A percentile compares a stretch with the other conserved stretches of the same genome.
These are phyloP conservation scores for Alisma plantagoaquatica DNA, from an alignment of 106 monocot species.

Conservation along the genomic window DNA sequence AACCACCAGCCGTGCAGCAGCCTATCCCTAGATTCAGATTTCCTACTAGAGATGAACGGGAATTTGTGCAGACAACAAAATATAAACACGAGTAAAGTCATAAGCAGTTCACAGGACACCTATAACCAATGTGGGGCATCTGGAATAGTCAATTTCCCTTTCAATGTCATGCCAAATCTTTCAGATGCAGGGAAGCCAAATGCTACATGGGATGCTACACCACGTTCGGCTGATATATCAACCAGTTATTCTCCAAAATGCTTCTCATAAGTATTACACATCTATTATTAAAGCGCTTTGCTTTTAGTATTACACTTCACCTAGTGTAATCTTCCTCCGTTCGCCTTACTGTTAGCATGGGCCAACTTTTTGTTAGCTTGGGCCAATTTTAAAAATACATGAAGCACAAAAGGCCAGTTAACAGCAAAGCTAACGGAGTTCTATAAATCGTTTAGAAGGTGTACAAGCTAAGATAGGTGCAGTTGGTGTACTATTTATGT, in stretches of 20 bases:
- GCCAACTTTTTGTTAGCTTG: neutral
- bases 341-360: constrained; percentile 42
- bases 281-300: neutral
- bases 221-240: constrained; percentile 47
- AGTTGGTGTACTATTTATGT: too few species aligned
- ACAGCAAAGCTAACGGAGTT: constrained; percentile 27
- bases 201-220: constrained; percentile 38
- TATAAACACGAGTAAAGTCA: constrained; percentile 1
- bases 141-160: constrained; percentile 18
- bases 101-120: neutral
- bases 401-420: constrained; percentile 8
- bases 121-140: constrained; percentile 17
- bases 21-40: constrained; percentile 7
- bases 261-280: neutral
- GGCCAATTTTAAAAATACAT: constrained; percentile 1
- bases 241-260: constrained; percentile 22
- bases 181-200: constrained; percentile 62
- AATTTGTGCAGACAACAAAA: constrained; percentile 9
- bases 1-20: constrained; percentile 19
- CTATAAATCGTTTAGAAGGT: neutral
- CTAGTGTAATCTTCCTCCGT: constrained; percentile 13
- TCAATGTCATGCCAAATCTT: constrained; percentile 23
- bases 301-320: too few species aligned
- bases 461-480: too few species aligned
- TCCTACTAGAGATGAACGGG: constrained; percentile 24